These are phyloP conservation scores for Flaveria brownii DNA, from an alignment of 129 eudicot species.

Conservation along the genomic window DNA sequence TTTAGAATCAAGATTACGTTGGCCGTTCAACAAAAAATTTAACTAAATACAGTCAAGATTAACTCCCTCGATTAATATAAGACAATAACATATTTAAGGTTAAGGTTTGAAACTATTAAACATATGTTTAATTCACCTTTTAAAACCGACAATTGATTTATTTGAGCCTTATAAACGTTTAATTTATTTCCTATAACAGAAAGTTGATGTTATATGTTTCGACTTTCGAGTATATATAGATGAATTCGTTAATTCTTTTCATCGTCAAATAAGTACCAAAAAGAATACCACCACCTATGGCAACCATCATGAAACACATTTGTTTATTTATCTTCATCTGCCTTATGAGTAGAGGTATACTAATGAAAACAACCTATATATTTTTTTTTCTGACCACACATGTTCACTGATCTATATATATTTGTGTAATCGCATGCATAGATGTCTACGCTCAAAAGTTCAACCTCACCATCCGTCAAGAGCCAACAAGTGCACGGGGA, in stretches of 20 bases:
- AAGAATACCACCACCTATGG: background rate
- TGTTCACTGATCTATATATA: background rate
- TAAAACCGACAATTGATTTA: no score
- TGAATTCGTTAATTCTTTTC: background rate
- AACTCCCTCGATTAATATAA: no score
- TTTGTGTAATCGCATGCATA: background rate
- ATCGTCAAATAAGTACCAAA: background rate
- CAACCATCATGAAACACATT: slow-evolving; percentile 9
- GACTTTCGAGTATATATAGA: background rate
- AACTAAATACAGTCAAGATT: no score
- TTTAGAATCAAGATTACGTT: no score
- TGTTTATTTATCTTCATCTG: slow-evolving; percentile 15
- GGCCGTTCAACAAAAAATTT: no score
- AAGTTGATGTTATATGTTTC: background rate
- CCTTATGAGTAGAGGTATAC: slow-evolving; percentile 18
- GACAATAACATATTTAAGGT: no score
- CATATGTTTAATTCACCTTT: no score
- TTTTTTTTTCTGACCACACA: no score
- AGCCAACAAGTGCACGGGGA: background rate
- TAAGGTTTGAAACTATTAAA: no score
- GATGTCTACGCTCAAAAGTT: background rate
- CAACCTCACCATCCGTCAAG: slow-evolving; percentile 8
- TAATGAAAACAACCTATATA: background rate
- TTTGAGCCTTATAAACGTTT: no score
- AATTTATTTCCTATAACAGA: background rate